Base-by-base conservation (phyloP, 345 rosid genomes). In the Populus pruinosa region DNA sequence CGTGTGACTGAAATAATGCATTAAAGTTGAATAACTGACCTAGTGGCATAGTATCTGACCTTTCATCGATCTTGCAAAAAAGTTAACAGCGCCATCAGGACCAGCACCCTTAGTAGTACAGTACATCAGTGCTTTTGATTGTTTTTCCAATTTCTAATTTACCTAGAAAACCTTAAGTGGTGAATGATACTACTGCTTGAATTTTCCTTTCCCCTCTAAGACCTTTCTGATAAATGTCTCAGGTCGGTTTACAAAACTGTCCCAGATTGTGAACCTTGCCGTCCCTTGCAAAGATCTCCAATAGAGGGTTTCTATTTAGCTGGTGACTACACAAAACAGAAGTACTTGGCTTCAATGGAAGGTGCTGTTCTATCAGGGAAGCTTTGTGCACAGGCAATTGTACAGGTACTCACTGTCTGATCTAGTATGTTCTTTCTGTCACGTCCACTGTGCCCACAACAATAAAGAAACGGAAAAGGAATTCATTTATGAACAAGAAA, bases 331-430 rank as follows among this genome's bases (percentile, higher is more conserved):
- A 96, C 99, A 55, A 93, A 93, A 82, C 98, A 93, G 76, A 96
- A 96, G 86, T 96, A 96, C 85, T 77, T 96, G 85, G 97, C 99
- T 82, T 96, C 98, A 25, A 96, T 96, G 97, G 98, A 96, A 86
- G 99, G 98, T 6, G 99, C 97, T 16, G 90, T 96, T 70, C 93
- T 96, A 73, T 96, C 97, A 0, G 98, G 99, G 70, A 96, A 96
- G 91, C 77, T 92, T 81, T 92, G 98, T 83, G 92, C 96, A 23
- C 91, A 92, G 82, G 89, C 94, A 69, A 90, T 96, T 75, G 81
- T 89, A 31, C 90, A 96, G 98, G 98, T 92, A 82, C 63, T 47
- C 47, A 38, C 64, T 20, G 16, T 79, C 49, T 56, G 29, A 17
- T 61, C 61, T 69, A 20, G 13, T 5, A 16, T 39, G 4, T 25